These are phyloP conservation scores for Blepharisma japonicum DNA, from an alignment of 73 alveolate species.

Conservation along the genomic window DNA sequence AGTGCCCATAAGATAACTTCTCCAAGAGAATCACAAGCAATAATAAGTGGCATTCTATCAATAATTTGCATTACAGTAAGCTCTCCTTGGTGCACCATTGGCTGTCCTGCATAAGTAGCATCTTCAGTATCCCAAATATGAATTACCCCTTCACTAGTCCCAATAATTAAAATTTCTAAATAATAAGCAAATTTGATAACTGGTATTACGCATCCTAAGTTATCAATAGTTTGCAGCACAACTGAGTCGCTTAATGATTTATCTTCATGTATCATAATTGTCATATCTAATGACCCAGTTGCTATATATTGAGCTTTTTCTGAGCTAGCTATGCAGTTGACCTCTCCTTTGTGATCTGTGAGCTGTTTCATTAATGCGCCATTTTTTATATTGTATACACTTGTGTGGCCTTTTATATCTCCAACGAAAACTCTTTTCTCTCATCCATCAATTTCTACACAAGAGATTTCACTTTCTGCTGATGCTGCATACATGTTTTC, in stretches of 20 bases:
- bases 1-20: slow-evolving; percentile 43
- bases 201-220: background rate
- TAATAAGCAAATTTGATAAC: background rate
- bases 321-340: slow-evolving; percentile 2
- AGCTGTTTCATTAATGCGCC: slow-evolving; percentile 74
- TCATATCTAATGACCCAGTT: slow-evolving; percentile 44
- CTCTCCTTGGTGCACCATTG: slow-evolving; percentile 7
- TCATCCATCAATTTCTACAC: slow-evolving; percentile 60
- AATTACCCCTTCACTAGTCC: slow-evolving; percentile 20
- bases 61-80: background rate
- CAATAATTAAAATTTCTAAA: slow-evolving; percentile 16
- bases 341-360: slow-evolving; percentile 44
- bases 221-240: background rate
- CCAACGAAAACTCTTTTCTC: slow-evolving; percentile 71
- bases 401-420: slow-evolving; percentile 59
- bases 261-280: slow-evolving; percentile 48
- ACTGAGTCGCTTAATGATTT: slow-evolving; percentile 25
- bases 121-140: slow-evolving; percentile 23
- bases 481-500: slow-evolving; percentile 55
- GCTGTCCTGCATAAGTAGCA: slow-evolving; percentile 1
- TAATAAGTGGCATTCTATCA: slow-evolving; percentile 16
- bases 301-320: slow-evolving; percentile 27
- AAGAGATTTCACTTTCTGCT: slow-evolving; percentile 65
- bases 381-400: slow-evolving; percentile 54
- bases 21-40: slow-evolving; percentile 33